Base-by-base conservation (phyloP, 192 early-diverging fungal genomes). In the Coemansia reversa region DNA sequence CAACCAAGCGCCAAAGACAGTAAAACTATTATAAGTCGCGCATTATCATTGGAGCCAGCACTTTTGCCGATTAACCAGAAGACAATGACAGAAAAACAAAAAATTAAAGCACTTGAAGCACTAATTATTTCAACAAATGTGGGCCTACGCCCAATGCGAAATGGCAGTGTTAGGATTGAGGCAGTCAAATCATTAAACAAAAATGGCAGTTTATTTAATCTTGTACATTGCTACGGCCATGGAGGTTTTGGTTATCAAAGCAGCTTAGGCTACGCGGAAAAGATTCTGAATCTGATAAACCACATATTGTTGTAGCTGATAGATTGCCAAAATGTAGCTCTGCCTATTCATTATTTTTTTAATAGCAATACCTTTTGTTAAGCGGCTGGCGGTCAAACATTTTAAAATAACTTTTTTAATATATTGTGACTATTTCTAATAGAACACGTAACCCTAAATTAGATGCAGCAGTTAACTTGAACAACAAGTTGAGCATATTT, bases 171-270 rank as follows among this genome's bases (percentile, higher is more conserved):
- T 18, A 75, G 88, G 25, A 50, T 89, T 12, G 82, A 87, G 11
- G 7, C 7, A 7, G 23, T 14, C 30, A 66, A 24, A 22, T 24
- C 7, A 58, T 55, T 22, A n/a, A 27, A 19, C n/a, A 42, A 18
- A n/a, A 27, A 7, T 18, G 39, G 32, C n/a, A 22, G 64, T 20
- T 32, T 30, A 18, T 58, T 86, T 4, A 29, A 74, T 2, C 73
- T 86, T 3, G 82, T 84, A 7, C 88, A 90, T 60, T 85, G 84
- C 63, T 90, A 90, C 60, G 88, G 88, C 3, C 88, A 90, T 66
- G 84, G 74, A 12, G 86, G 86, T 1, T 88, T 77, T 76, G 88
- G 86, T 64, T 84, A 75, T 71, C 87, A 90, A 51, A 77, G 83
- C 19, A 87, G 85, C 76, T 84, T 84, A 75, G 86, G 86, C 16